Base-by-base conservation (phyloP, 352 stramenopile species). In the Phytophthora rubi region DNA sequence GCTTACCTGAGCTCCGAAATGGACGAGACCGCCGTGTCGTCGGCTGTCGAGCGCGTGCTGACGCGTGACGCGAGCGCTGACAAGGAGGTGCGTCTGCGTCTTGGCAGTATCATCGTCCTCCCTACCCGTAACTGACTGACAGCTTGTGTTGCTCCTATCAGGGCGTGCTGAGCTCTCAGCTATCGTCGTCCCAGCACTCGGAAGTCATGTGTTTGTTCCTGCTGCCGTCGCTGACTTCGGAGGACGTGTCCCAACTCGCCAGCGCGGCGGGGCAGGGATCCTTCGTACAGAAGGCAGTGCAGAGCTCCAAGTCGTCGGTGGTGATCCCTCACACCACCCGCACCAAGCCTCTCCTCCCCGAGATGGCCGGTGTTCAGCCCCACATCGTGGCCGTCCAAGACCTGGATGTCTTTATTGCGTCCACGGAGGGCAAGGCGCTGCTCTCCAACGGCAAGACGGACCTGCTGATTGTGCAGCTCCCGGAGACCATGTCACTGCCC, bases 241-340 rank as follows among this genome's bases (percentile, higher is more conserved):
- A 88, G 28, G 71, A 91, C 33, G 62, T 93, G 15, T 71, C 68
- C 4, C 64, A 81, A 9, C 71, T 93, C 30, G 73, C 74, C 3
- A 61, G 49, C 42, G 53, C 33, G 3, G 21, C 48, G 6, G 52
- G 58, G 42, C 32, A 59, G 21, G 32, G 45, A 23, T 87, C 83
- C 23, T 91, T 81, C 51, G 72, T 93, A 42, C 76, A 90, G 48
- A 62, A 49, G 10, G 76, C 82, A 3, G 68, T 93, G 18, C 64
- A 80, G 37, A 66, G 51, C 28, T 80, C 85, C 7, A 65, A 37
- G 33, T 93, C 86, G 42, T 92, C 85, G 4, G 79, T 92, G 30
- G 81, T 91, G n/a, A 71, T 92, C 47, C 81, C 86, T 6, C 86
- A 94, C 61, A 93, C 88, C 48, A 94, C 75, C 10, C 88, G 88